phyloP scores from a whole-genome alignment of 2,329 filamentous ascomycete genomes.

The Trichoderma koningii region DNA sequence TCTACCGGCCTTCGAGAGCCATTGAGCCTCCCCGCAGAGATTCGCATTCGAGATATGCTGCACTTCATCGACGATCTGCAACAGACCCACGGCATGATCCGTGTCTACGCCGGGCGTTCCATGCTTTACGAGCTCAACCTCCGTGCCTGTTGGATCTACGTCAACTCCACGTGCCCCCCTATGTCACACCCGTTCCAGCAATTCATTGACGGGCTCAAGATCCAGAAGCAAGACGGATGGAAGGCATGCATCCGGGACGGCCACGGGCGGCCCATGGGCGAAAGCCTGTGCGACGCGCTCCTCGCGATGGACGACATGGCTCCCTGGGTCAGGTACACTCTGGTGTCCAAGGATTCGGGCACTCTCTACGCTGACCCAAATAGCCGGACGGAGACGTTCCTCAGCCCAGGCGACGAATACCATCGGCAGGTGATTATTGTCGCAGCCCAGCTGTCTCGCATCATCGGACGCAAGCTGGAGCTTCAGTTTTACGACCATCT shows the following conservation, averaged over 20 bases:
- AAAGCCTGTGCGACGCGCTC: neutral
- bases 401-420: neutral
- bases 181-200: neutral
- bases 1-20: neutral
- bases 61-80: neutral
- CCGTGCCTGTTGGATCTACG: conserved; percentile 6
- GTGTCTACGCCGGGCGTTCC: neutral
- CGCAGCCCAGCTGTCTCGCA: conserved; percentile 19
- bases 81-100: neutral
- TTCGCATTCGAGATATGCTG: conserved; percentile 12
- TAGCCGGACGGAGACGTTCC: neutral
- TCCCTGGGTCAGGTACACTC: neutral
- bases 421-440: neutral
- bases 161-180: neutral
- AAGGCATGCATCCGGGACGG: conserved; percentile 2
- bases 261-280: neutral
- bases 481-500: conserved; percentile 21
- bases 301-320: conserved; percentile 9
- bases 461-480: conserved; percentile 23
- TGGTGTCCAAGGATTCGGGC: neutral
- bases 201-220: conserved; percentile 18
- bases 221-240: conserved; percentile 16
- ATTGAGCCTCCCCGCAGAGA: conserved; percentile 1
- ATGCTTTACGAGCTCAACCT: conserved; percentile 22
- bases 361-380: neutral